Evolutionary conservation across 148 eudicot genomes (phyloP), one percentile per base, ranked within the genome.

Genomic region (Polygonum maritimum): DNA sequence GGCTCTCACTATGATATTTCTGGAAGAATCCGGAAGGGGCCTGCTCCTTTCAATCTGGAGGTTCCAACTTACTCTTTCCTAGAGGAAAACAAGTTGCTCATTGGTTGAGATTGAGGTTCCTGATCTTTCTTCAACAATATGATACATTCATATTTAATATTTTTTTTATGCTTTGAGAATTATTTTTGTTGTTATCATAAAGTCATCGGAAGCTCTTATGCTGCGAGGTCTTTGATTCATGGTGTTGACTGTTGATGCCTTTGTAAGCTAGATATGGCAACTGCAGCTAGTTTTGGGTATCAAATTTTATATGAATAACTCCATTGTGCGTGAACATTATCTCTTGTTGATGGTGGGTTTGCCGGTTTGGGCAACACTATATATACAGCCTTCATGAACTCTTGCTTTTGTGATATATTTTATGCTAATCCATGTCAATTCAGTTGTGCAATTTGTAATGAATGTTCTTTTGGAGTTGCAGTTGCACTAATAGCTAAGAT

Each of bases 1-100:
- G 95, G 95, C 49, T 90, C 95, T 73, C 95, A 88, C 76, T 90
- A 90, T 51, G 92, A 90, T 48, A 88, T 87, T 52, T 88, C 95
- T 69, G 92, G 92, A 57, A 87, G 90, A 80, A 84, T 85, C 33
- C 90, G 92, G 3, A 90, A 90, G 81, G 95, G 95, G 4, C 95
- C 89, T 0, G 95, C 95, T 35, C 92, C 95, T 12, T 86, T 70
- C 79, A 88, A 90, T 75, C 88, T 90, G 31, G 92, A 88, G 85
- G 90, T 88, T 77, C 95, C 95, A 31, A 84, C 89, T 2, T 90
- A 90, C 85, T 26, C 76, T 49, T 90, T 90, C 95, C 75, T 90
- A 83, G 92, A 87, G 5, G 95, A 90, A 12, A 87, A 80, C 80
- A 90, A 87, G 85, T 57, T 90, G 84, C 78, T 90, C 9, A 76